phyloP scores from a whole-genome alignment of 192 early-diverging fungal genomes.

The Pilaira anomala region DNA sequence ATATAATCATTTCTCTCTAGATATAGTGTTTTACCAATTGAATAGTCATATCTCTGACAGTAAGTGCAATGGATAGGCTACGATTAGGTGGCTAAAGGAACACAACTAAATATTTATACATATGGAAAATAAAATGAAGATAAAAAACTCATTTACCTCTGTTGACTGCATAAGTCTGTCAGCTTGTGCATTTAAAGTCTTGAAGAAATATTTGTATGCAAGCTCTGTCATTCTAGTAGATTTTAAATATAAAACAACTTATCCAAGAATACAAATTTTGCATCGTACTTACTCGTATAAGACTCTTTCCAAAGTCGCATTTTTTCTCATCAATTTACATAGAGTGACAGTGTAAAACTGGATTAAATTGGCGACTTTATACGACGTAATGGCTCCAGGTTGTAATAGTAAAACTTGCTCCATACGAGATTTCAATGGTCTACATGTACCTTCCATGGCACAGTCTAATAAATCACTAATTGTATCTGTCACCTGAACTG shows the following conservation, averaged over 20 bases:
- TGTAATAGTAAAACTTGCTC: constrained; percentile 74
- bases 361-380: constrained; percentile 66
- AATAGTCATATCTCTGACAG: constrained; percentile 62
- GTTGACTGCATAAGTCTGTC: constrained; percentile 42
- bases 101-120: neutral
- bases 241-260: neutral
- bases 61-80: constrained; percentile 60
- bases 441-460: constrained; percentile 68
- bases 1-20: neutral
- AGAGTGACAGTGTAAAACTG: constrained; percentile 78
- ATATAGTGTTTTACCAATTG: constrained; percentile 54
- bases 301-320: constrained; percentile 48
- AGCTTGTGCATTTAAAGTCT: constrained; percentile 50
- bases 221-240: constrained; percentile 45
- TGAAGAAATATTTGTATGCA: constrained; percentile 56
- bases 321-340: constrained; percentile 50
- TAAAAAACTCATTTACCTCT: constrained; percentile 35
- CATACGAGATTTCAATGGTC: constrained; percentile 74
- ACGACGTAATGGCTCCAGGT: constrained; percentile 60
- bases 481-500: constrained; percentile 5
- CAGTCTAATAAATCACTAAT: constrained; percentile 57
- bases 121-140: constrained; percentile 4
- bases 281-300: constrained; percentile 52
- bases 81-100: constrained; percentile 44
- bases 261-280: neutral